Evolutionary conservation across 2,329 filamentous ascomycete genomes (phyloP).

Genomic region (Aspergillus felis): DNA sequence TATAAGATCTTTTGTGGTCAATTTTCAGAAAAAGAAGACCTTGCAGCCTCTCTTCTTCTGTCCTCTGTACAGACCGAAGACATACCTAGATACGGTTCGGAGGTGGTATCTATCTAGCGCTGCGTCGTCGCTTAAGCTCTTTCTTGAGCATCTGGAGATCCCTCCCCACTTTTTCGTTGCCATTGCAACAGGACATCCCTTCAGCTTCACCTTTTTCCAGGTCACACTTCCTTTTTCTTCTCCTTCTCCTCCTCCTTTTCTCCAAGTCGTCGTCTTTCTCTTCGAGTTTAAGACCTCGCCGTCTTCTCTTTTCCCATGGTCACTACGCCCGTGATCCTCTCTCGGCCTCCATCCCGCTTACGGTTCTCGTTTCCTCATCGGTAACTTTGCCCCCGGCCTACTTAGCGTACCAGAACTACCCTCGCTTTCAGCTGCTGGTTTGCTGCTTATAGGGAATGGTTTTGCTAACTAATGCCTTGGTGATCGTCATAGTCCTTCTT

Average conservation of each 20-base stretch:
- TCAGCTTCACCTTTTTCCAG: constrained; percentile 38
- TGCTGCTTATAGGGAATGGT: neutral
- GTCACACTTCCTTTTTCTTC: constrained; percentile 19
- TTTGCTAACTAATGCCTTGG: constrained; percentile 2
- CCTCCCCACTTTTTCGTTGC: constrained; percentile 39
- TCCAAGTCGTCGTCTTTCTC: constrained; percentile 6
- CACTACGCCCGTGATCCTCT: constrained; percentile 3
- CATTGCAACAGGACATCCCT: constrained; percentile 41
- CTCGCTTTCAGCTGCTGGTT: constrained; percentile 10
- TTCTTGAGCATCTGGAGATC: constrained; percentile 33
- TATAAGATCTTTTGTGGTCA: neutral
- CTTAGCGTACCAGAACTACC: constrained; percentile 15
- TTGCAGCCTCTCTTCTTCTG: neutral
- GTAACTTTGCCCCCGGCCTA: constrained; percentile 18
- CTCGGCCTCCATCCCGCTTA: constrained; percentile 7
- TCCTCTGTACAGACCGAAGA: neutral
- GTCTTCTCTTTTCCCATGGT: constrained; percentile 16
- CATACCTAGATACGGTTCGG: neutral
- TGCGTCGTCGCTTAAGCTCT: constrained; percentile 20
- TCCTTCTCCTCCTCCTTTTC: constrained; percentile 18
- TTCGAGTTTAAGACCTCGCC: constrained; percentile 15
- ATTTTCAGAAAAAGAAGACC: neutral
- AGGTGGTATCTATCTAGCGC: neutral
- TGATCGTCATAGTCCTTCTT: constrained; percentile 11
- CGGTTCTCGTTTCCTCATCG: constrained; percentile 11